Percentiles rank a stretch among this genome's conserved stretches.
These are phyloP conservation scores for Pholiota conissans DNA, from an alignment of 768 basidiomycete genomes.

Conservation along the genomic window DNA sequence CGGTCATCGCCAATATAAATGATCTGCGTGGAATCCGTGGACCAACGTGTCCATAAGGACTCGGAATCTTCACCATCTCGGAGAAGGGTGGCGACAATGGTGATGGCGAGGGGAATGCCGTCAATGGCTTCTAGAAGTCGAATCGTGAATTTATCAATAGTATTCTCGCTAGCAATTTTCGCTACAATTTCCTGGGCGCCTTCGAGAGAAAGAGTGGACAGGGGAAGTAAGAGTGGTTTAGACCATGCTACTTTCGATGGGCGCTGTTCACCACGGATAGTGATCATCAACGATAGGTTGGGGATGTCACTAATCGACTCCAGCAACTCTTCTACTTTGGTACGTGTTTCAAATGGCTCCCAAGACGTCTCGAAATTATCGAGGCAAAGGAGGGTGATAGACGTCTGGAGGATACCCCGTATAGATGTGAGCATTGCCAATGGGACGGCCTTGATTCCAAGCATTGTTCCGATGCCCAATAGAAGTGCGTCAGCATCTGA, in stretches of 20 bases:
- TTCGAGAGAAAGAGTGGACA: slow-evolving; percentile 23
- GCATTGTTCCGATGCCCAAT: background rate
- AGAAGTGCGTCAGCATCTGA: background rate
- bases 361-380: no score
- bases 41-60: slow-evolving; percentile 31
- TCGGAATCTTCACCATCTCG: slow-evolving; percentile 31
- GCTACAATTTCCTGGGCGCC: slow-evolving; percentile 26
- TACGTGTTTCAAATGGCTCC: slow-evolving; percentile 18
- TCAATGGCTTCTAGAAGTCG: slow-evolving; percentile 31
- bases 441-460: background rate
- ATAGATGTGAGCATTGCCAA: background rate
- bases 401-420: background rate
- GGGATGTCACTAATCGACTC: slow-evolving; percentile 19
- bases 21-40: slow-evolving; percentile 27
- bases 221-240: slow-evolving; percentile 14
- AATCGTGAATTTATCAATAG: slow-evolving; percentile 21
- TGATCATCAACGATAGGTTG: slow-evolving; percentile 30
- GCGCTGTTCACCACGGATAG: slow-evolving; percentile 29
- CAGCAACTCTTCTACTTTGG: slow-evolving; percentile 25
- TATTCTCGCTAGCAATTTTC: no score
- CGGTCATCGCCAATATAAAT: slow-evolving; percentile 28
- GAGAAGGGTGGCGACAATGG: slow-evolving; percentile 31
- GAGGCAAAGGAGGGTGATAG: slow-evolving; percentile 19
- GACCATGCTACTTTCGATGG: slow-evolving; percentile 27
- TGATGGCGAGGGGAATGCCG: slow-evolving; percentile 33